Base-by-base conservation (phyloP, 148 eudicot species). In the Nyssa sinensis region DNA sequence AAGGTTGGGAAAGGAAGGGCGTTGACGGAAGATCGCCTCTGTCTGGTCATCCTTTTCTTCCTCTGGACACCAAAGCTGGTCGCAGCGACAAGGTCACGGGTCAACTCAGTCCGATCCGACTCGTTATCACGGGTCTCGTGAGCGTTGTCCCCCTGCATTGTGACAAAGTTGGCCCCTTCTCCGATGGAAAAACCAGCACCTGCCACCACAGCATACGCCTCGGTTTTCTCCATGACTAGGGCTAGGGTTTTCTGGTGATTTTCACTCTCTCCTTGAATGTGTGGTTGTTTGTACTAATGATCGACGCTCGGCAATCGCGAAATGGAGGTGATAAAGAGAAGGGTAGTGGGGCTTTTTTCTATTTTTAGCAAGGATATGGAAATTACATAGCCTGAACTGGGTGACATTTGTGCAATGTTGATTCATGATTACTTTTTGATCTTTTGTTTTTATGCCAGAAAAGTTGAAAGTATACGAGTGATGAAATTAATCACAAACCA, bases 331-430 rank as follows among this genome's bases (percentile, higher is more conserved):
- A 5, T 34, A 39, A 41, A 27, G 24, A 35, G 23, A 28, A 16
- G 58, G 34, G 2, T 77, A 32, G 75, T 62, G 74, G 61, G 35
- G 0, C 53, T 69, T 67, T 39, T 39, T 39, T 1, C 44, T 4
- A 9, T 9, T 49, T 49, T 49, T 49, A 1, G 57, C 2, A 16
- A 49, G 57, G 21, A 7, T n/a, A 12, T 39, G 11, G 44, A 7
- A 39, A 7, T 39, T 39, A 39, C 44, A 39, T 39, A 39, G 44
- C 57, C 65, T 25, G 5, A 29, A 62, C 34, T 17, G 67, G 27
- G 5, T 60, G 86, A 76, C 83, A 83, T 69, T 72, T 83, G 86
- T 76, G 66, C 69, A 69, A 35, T 21, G 24, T n/a, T 59, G 74
- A 78, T 82, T 82, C 79, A 70, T 75, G 67, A 62, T 78, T 9